Conservation (phyloP, 805 yeast genomes). For the Pichia rugopelliculosa region DNA sequence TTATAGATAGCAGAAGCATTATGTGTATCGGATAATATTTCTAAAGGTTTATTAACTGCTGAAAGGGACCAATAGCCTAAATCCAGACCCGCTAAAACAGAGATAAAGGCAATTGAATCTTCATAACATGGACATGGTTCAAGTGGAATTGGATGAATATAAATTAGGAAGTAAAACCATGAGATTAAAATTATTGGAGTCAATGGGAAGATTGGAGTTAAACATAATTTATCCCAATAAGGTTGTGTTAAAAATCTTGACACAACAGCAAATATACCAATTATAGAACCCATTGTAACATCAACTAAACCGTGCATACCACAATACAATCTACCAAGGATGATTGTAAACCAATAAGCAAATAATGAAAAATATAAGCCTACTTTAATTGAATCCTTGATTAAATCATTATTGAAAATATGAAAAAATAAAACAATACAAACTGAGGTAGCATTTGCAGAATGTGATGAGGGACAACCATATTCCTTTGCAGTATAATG, state of each 20-base stretch:
- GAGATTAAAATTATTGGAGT: conserved; percentile 34
- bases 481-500: conserved; percentile 89
- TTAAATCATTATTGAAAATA: conserved; percentile 1
- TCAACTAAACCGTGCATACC: conserved; percentile 97
- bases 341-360: conserved; percentile 55
- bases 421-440: conserved; percentile 39
- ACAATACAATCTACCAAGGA: conserved; percentile 80
- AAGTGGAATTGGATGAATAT: conserved; percentile 72
- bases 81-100: conserved; percentile 77
- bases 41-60: conserved; percentile 10
- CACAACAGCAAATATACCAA: conserved; percentile 53
- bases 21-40: conserved; percentile 5
- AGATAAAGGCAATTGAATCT: conserved; percentile 88
- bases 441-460: conserved; percentile 90
- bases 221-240: conserved; percentile 40
- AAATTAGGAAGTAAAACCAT: conserved; percentile 44
- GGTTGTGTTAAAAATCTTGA: conserved; percentile 35
- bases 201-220: conserved; percentile 14
- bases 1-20: conserved; percentile 12
- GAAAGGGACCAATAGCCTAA: conserved; percentile 46
- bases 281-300: conserved; percentile 51
- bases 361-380: conserved; percentile 18
- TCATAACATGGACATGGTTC: conserved; percentile 96
- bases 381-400: neutral
- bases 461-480: conserved; percentile 90